phyloP scores from a whole-genome alignment of 371 early-diverging fungal species.

The Actinomortierella ambigua region DNA sequence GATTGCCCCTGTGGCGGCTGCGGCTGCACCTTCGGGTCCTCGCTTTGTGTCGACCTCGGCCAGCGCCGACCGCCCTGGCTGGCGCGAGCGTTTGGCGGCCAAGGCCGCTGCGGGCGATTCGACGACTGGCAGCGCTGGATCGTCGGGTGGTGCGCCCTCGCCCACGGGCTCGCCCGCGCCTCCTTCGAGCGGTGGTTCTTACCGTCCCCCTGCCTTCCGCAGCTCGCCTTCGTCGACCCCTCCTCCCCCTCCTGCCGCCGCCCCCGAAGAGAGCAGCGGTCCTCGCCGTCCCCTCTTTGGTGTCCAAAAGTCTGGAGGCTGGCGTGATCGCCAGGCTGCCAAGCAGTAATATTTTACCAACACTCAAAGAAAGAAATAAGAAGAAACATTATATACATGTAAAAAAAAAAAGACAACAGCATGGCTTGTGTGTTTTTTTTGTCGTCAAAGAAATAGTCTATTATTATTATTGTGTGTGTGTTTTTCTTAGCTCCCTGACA shows the following conservation, averaged over 20 bases:
- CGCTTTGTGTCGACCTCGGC: slow-evolving; percentile 28
- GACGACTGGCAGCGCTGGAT: no score
- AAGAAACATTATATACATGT: not conserved
- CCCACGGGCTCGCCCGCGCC: slow-evolving; percentile 13
- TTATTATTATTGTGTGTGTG: no score
- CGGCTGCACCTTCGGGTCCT: slow-evolving; percentile 26
- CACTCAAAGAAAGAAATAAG: not conserved
- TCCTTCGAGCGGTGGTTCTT: slow-evolving; percentile 11
- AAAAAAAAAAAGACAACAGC: not conserved
- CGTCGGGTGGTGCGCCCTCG: slow-evolving; percentile 11
- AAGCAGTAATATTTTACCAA: slow-evolving; percentile 9
- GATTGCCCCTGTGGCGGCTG: no score
- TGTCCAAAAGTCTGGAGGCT: slow-evolving; percentile 11
- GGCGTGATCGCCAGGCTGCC: slow-evolving; percentile 44
- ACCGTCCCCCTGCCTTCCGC: slow-evolving; percentile 16
- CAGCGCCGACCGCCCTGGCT: slow-evolving; percentile 35
- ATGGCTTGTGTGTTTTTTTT: no score
- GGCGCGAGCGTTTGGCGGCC: slow-evolving; percentile 44
- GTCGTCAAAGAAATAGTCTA: no score
- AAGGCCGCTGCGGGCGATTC: slow-evolving; percentile 10
- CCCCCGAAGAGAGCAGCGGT: slow-evolving; percentile 14
- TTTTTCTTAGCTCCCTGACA: no score
- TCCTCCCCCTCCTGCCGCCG: slow-evolving; percentile 9
- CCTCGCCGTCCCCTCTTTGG: slow-evolving; percentile 30
- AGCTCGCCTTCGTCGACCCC: slow-evolving; percentile 10